Base-by-base conservation (phyloP, 441 rosid genomes). In the Mallotus japonicus region DNA sequence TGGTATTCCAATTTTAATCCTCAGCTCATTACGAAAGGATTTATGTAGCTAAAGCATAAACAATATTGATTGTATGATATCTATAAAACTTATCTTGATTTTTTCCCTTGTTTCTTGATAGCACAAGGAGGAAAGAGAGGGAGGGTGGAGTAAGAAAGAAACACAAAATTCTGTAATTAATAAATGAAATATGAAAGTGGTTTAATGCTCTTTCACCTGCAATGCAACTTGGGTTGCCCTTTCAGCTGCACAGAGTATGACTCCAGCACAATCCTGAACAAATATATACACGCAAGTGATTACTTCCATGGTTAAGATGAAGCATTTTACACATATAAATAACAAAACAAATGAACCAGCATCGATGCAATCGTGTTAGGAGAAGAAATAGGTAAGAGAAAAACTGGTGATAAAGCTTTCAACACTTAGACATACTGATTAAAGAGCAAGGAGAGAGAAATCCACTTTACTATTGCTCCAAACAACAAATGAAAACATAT, bases 141-240 rank as follows among this genome's bases (percentile, higher is more conserved):
- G 40, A 12, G 32, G 4, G 32, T 3, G 20, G 3, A 15, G 8
- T 19, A 20, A 20, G 6, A 44, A 47, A 24, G 17, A 9, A 28
- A 67, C 17, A 14, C 46, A n/a, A 24, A 53, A 56, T 34, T 28
- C 13, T 46, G 51, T 37, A 20, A 32, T 51, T 68, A 19, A 24
- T 51, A 44, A 63, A 71, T 65, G 8, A 56, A 40, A 3, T 32
- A 50, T 46, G 24, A 6, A 70, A 68, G 28, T 24, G 28, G 28
- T 0, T 24, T 24, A 24, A 22, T 40, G 73, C 72, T 68, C 57
- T 15, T 70, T 82, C 55, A 95, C 99, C 98, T 95, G 99, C 85
- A 95, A 80, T 76, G 98, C 92, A 65, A 92, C 97, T 79, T 90
- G 98, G 8, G 98, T 95, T 68, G 93, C 99, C 81, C 97, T 85